These are phyloP conservation scores for Mortierella sp. DNA, from an alignment of 371 early-diverging fungal species.

Conservation along the genomic window DNA sequence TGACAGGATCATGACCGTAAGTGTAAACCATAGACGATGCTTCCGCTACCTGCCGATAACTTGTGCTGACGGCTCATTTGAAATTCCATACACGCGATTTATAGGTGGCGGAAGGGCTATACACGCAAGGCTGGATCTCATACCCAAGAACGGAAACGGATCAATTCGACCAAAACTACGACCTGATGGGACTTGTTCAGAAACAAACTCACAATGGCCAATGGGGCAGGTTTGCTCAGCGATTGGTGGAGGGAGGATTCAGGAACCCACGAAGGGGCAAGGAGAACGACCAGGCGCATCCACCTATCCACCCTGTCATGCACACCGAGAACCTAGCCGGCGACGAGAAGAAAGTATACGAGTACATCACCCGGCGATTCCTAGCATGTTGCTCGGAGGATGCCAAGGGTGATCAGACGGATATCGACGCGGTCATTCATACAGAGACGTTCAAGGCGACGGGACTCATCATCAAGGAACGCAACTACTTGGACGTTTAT, in stretches of 20 bases:
- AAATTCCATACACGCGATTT: not conserved
- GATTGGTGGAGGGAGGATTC: constrained; percentile 84
- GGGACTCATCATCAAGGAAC: constrained; percentile 85
- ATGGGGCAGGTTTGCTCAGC: constrained; percentile 81
- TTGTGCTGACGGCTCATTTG: not conserved
- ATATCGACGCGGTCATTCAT: constrained; percentile 76
- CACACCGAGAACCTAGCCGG: constrained; percentile 74
- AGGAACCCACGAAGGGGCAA: constrained; percentile 89
- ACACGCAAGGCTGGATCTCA: constrained; percentile 93
- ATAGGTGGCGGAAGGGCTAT: constrained; percentile 89
- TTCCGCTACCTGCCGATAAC: not conserved
- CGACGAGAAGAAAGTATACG: constrained; percentile 87
- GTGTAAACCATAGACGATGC: not conserved
- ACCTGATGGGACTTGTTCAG: constrained; percentile 77
- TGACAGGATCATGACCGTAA: constrained; percentile 87
- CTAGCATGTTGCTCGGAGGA: constrained; percentile 96
- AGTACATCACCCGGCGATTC: constrained; percentile 95
- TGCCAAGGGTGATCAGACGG: constrained; percentile 94
- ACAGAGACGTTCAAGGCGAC: constrained; percentile 81
- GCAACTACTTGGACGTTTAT: constrained; percentile 97
- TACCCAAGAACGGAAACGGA: constrained; percentile 99
- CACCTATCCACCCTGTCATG: constrained; percentile 98
- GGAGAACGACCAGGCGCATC: constrained; percentile 99
- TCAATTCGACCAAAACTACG: constrained; percentile 85
- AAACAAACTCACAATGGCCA: constrained; percentile 70